Percentiles rank a stretch among this genome's conserved stretches.
phyloP scores from a whole-genome alignment of 768 basidiomycete genomes.

The Xerocomellus intermedius region DNA sequence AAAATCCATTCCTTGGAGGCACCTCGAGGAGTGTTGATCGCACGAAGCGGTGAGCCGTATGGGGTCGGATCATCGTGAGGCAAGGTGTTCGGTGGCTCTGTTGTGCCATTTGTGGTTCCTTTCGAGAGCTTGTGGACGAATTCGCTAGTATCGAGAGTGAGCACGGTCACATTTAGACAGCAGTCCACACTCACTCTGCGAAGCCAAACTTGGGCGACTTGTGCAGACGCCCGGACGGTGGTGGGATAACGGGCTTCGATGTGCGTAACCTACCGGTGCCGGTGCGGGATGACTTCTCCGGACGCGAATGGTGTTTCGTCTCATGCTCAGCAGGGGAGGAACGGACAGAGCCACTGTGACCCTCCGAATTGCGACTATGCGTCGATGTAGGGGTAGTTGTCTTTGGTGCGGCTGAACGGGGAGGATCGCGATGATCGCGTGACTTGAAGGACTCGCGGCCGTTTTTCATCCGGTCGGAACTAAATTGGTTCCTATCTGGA shows the following conservation, averaged over 20 bases:
- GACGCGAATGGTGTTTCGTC: conserved; percentile 5
- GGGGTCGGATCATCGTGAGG: conserved; percentile 15
- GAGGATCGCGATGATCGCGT: conserved; percentile 23
- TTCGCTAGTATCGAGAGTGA: conserved; percentile 23
- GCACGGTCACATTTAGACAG: not conserved
- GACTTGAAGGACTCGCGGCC: conserved; percentile 21
- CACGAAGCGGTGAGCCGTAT: conserved; percentile 40
- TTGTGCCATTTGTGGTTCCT: conserved; percentile 7
- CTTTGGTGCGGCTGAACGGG: conserved; percentile 12
- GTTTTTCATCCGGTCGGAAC: conserved; percentile 20
- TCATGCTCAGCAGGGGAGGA: conserved; percentile 1
- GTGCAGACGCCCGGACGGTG: conserved; percentile 21
- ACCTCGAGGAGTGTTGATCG: conserved; percentile 40
- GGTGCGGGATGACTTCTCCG: conserved; percentile 13
- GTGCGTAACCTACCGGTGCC: conserved; percentile 12
- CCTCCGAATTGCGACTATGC: conserved; percentile 12
- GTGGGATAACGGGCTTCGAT: conserved; percentile 32
- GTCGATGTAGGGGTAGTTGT: conserved; percentile 9
- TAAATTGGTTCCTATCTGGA: conserved; percentile 13
- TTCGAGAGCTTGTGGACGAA: conserved; percentile 29
- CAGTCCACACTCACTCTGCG: conserved; percentile 26
- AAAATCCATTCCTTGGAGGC: conserved; percentile 64
- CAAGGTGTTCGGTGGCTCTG: not conserved
- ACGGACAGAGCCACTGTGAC: conserved; percentile 2
- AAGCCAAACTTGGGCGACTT: conserved; percentile 24